Conservation (phyloP, 352 stramenopile species). For the Phytopythium delawarense region DNA sequence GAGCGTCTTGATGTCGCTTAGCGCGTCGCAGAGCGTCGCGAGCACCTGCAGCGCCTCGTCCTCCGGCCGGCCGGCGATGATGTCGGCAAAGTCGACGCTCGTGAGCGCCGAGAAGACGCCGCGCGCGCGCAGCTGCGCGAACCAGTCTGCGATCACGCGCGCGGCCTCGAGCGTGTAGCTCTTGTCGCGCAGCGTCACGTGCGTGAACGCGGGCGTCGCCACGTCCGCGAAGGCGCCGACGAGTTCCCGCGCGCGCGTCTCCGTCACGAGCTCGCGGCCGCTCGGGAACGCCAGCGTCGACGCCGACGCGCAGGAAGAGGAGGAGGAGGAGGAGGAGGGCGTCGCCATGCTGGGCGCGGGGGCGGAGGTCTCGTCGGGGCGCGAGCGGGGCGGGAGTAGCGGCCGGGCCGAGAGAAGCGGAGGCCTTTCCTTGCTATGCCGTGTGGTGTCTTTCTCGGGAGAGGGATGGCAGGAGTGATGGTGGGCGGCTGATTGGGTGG, state of each 20-base stretch:
- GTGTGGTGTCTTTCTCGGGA: neutral
- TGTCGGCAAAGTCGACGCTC: conserved; percentile 85
- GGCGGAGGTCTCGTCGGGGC: too few species aligned
- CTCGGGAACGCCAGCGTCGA: conserved; percentile 58
- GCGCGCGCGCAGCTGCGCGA: conserved; percentile 38
- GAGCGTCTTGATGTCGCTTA: conserved; percentile 69
- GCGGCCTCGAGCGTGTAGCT: conserved; percentile 82
- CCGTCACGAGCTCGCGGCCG: conserved; percentile 78
- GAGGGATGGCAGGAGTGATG: neutral
- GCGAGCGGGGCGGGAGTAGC: neutral
- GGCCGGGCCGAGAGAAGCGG: too few species aligned
- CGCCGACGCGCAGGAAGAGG: neutral
- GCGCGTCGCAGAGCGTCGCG: conserved; percentile 67
- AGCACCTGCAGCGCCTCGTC: conserved; percentile 84
- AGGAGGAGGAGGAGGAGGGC: neutral
- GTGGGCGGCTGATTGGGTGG: neutral
- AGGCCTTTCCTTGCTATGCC: neutral
- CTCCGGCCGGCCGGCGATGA: conserved; percentile 79
- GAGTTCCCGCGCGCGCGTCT: conserved; percentile 62
- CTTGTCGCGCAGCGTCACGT: conserved; percentile 88
- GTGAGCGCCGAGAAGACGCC: conserved; percentile 55
- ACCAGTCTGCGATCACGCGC: conserved; percentile 70
- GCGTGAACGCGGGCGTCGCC: conserved; percentile 45
- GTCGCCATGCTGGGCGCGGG: neutral
- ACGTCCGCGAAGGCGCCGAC: conserved; percentile 39